Conservation (phyloP, 805 yeast genomes). For the Cyberlindnera sargentensis region DNA sequence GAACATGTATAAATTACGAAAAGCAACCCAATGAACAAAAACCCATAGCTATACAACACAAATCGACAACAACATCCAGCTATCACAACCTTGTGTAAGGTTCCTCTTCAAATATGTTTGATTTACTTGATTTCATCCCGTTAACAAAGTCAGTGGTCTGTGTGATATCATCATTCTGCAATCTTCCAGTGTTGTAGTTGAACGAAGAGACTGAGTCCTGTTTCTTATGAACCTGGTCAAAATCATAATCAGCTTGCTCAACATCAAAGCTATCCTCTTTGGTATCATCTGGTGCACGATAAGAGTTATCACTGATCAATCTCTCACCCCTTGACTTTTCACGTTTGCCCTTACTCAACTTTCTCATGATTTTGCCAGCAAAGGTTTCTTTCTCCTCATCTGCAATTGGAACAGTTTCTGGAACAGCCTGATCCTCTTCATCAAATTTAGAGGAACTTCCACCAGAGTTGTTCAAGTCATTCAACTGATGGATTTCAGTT, state of each 20-base stretch:
- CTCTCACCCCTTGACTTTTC: constrained; percentile 13
- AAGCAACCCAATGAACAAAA: not conserved
- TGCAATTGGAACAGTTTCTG: constrained; percentile 25
- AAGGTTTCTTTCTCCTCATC: constrained; percentile 30
- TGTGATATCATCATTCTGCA: constrained; percentile 7
- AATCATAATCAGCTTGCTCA: constrained; percentile 2
- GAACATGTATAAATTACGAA: too few relatives aligned
- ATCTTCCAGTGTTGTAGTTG: constrained; percentile 8
- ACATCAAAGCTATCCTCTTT: not conserved
- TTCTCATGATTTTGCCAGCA: constrained; percentile 37
- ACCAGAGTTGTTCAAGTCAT: constrained; percentile 11
- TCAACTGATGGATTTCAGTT: constrained; percentile 32
- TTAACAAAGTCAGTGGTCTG: constrained; percentile 19
- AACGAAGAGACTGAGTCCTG: constrained; percentile 17
- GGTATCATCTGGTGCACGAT: too few relatives aligned
- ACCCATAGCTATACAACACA: not conserved
- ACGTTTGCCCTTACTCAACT: constrained; percentile 30
- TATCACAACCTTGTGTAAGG: not conserved
- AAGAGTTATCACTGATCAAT: constrained; percentile 6
- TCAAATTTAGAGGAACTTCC: constrained; percentile 14
- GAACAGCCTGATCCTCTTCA: constrained; percentile 13
- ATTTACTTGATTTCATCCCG: not conserved
- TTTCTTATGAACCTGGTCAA: constrained; percentile 12
- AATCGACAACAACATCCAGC: not conserved
- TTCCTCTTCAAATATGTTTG: not conserved